A percentile compares a stretch with the other conserved stretches of the same genome.
These are phyloP conservation scores for Metschnikowia noctiluminum DNA, from an alignment of 805 yeast species.

Conservation along the genomic window DNA sequence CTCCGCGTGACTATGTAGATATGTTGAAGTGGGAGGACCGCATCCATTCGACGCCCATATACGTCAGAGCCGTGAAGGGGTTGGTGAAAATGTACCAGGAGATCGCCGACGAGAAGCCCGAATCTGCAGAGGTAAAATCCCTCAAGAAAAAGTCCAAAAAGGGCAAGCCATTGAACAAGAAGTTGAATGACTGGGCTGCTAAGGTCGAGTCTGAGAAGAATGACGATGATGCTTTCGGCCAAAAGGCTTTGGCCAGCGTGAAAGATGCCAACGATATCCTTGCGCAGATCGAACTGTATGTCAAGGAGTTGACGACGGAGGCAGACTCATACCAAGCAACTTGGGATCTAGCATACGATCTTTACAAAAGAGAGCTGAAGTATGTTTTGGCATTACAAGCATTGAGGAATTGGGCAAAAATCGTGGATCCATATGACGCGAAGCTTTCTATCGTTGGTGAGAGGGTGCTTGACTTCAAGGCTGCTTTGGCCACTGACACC, in stretches of 20 bases:
- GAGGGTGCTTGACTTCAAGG: slow-evolving; percentile 31
- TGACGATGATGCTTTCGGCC: slow-evolving; percentile 63
- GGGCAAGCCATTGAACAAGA: slow-evolving; percentile 49
- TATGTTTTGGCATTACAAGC: slow-evolving; percentile 46
- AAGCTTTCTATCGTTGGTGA: slow-evolving; percentile 24
- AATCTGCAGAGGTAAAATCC: slow-evolving; percentile 13
- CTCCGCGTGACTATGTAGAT: slow-evolving; percentile 77
- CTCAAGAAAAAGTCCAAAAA: slow-evolving; percentile 54
- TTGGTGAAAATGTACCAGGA: slow-evolving; percentile 56
- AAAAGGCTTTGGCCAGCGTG: slow-evolving; percentile 32
- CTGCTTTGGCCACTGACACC: slow-evolving; percentile 31
- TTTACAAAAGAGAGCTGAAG: slow-evolving; percentile 41
- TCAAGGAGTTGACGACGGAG: slow-evolving; percentile 40
- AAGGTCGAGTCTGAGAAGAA: slow-evolving; percentile 43
- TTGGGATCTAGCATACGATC: slow-evolving; percentile 43
- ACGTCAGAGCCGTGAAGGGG: slow-evolving; percentile 66
- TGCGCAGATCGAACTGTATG: slow-evolving; percentile 39
- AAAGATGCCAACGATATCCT: slow-evolving; percentile 33
- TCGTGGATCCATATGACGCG: slow-evolving; percentile 25
- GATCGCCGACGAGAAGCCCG: slow-evolving; percentile 25
- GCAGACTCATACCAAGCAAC: slow-evolving; percentile 38
- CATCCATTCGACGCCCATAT: slow-evolving; percentile 66
- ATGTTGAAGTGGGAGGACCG: slow-evolving; percentile 81
- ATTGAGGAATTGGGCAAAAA: slow-evolving; percentile 39
- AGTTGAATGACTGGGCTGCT: slow-evolving; percentile 51